These are phyloP conservation scores for Colletotrichum viniferum DNA, from an alignment of 2,329 filamentous ascomycete genomes.

Conservation along the genomic window DNA sequence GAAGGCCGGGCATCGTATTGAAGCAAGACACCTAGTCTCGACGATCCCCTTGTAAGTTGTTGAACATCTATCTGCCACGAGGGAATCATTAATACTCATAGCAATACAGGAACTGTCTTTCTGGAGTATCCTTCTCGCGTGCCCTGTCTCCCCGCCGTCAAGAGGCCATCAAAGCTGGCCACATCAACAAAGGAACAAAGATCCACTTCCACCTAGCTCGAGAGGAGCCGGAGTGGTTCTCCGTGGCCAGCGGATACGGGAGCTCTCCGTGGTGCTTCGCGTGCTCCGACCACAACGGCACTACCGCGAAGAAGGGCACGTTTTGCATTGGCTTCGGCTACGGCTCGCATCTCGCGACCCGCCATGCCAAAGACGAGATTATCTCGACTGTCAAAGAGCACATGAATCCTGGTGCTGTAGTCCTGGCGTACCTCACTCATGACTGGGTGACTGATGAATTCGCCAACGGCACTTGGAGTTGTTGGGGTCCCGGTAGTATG, in stretches of 20 bases:
- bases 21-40: background rate
- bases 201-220: background rate
- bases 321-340: background rate
- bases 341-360: background rate
- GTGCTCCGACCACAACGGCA: background rate
- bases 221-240: background rate
- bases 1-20: background rate
- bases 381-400: background rate
- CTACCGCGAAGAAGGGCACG: background rate
- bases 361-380: background rate
- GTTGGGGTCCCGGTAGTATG: background rate
- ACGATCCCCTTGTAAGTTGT: background rate
- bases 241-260: background rate
- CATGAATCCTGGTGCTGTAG: background rate
- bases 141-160: background rate
- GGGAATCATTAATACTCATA: rapidly evolving
- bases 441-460: background rate
- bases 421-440: background rate
- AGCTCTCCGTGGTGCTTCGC: background rate
- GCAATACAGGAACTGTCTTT: background rate
- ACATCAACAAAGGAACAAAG: background rate
- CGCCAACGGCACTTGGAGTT: background rate
- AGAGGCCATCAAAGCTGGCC: background rate
- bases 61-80: rapidly evolving
- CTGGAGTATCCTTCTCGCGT: background rate